Evolutionary conservation across 495 filamentous ascomycete genomes (phyloP).

Genomic region (Penicillium simplicissimum): DNA sequence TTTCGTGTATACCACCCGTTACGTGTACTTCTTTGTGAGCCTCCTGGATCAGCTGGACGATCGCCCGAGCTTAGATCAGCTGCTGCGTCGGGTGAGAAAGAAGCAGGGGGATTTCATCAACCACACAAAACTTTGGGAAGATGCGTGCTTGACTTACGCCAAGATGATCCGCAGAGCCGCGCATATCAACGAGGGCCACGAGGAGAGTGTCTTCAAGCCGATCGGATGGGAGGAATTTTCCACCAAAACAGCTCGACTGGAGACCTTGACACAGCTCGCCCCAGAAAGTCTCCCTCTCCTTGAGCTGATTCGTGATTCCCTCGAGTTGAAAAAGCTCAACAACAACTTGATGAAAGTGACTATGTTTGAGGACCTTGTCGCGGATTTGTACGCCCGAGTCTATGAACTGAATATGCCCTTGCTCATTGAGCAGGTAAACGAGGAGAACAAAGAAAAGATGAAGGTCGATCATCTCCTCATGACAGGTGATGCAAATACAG

Average conservation of each 20-base stretch:
- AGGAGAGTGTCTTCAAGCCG: conserved; percentile 80
- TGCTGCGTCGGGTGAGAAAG: conserved; percentile 80
- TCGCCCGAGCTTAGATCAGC: conserved; percentile 71
- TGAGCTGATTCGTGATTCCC: conserved; percentile 76
- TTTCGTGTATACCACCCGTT: conserved; percentile 90
- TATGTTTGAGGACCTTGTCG: conserved; percentile 85
- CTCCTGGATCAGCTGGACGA: conserved; percentile 78
- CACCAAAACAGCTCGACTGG: conserved; percentile 54
- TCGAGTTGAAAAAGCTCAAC: conserved; percentile 91
- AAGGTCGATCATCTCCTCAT: conserved; percentile 59
- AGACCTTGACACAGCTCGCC: conserved; percentile 48
- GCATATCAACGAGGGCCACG: conserved; percentile 61
- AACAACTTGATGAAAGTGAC: conserved; percentile 78
- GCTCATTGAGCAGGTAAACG: conserved; percentile 48
- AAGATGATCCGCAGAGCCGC: conserved; percentile 67
- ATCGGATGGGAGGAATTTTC: conserved; percentile 80
- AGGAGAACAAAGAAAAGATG: conserved; percentile 58
- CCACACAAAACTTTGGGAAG: conserved; percentile 82
- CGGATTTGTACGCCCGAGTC: conserved; percentile 81
- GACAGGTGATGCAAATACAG: conserved; percentile 37
- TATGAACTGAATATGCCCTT: conserved; percentile 59
- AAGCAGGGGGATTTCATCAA: conserved; percentile 82
- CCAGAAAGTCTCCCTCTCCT: conserved; percentile 49
- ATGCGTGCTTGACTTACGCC: conserved; percentile 72
- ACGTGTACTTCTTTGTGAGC: conserved; percentile 76